phyloP scores from a whole-genome alignment of 1,284 basidiomycete species.

The Meripilus lineatus region DNA sequence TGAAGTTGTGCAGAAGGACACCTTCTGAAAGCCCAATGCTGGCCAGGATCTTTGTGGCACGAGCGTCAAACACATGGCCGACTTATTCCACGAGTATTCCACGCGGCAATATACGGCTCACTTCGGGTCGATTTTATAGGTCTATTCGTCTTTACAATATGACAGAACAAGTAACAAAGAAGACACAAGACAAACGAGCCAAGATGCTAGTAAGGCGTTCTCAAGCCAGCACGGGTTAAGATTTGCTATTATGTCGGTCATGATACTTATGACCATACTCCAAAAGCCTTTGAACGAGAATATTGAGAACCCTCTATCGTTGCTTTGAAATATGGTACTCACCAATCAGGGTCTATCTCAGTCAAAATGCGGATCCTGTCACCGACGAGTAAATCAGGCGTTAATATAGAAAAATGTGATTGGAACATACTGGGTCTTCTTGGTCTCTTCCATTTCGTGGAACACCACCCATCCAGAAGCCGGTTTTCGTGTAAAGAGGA shows the following conservation, averaged over 20 bases:
- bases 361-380: slow-evolving; percentile 49
- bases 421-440: slow-evolving; percentile 72
- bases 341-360: slow-evolving; percentile 61
- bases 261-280: slow-evolving; percentile 46
- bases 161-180: too few species aligned
- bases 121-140: too few species aligned
- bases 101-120: too few species aligned
- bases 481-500: slow-evolving; percentile 90
- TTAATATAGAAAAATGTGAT: neutral
- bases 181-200: too few species aligned
- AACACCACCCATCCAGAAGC: slow-evolving; percentile 91
- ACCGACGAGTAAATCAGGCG: neutral
- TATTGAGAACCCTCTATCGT: slow-evolving; percentile 6
- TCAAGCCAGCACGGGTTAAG: too few species aligned
- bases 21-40: too few species aligned
- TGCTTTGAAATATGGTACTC: slow-evolving; percentile 9
- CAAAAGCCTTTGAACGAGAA: slow-evolving; percentile 33
- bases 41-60: too few species aligned
- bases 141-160: too few species aligned
- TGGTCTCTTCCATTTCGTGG: slow-evolving; percentile 95
- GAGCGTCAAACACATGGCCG: too few species aligned
- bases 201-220: too few species aligned
- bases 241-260: slow-evolving; percentile 28
- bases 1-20: too few species aligned
- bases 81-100: too few species aligned